Evolutionary conservation across 2,329 filamentous ascomycete genomes (phyloP).

Genomic region (Zarea fungicola): DNA sequence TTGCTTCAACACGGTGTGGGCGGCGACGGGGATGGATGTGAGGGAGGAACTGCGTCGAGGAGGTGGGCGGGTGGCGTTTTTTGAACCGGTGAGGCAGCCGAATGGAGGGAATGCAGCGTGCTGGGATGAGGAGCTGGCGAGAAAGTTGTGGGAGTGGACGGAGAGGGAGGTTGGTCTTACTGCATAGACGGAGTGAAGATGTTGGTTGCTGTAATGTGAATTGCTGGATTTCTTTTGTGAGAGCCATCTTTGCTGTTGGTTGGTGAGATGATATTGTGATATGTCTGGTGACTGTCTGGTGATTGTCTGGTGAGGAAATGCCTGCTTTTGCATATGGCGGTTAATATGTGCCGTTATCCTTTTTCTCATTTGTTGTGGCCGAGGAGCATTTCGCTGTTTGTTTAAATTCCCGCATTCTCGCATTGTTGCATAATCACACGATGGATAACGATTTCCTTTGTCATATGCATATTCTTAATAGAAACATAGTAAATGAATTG

Average conservation of each 20-base stretch:
- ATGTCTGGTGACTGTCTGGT: too few relatives aligned
- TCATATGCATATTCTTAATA: too few relatives aligned
- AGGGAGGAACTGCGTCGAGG: conserved; percentile 16
- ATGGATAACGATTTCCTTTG: too few relatives aligned
- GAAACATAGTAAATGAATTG: conserved; percentile 5
- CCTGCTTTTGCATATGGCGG: too few relatives aligned
- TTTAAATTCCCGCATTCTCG: background rate
- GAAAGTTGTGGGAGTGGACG: conserved; percentile 36
- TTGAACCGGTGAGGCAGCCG: conserved; percentile 24
- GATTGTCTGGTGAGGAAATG: too few relatives aligned
- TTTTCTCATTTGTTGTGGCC: background rate
- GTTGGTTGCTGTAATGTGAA: background rate
- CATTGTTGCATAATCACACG: background rate
- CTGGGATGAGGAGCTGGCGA: conserved; percentile 26
- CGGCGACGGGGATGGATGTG: conserved; percentile 20
- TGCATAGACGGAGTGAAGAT: background rate
- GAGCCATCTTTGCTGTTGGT: too few relatives aligned
- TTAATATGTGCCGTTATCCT: too few relatives aligned
- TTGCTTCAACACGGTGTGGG: conserved; percentile 28
- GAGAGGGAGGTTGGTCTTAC: conserved; percentile 17
- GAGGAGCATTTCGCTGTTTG: background rate
- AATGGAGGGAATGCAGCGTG: conserved; percentile 19
- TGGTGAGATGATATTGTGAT: too few relatives aligned
- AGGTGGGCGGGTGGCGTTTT: conserved; percentile 18
- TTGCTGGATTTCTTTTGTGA: too few relatives aligned